These are phyloP conservation scores for Podospora anserina DNA, from an alignment of 495 filamentous ascomycete genomes.

Conservation along the genomic window DNA sequence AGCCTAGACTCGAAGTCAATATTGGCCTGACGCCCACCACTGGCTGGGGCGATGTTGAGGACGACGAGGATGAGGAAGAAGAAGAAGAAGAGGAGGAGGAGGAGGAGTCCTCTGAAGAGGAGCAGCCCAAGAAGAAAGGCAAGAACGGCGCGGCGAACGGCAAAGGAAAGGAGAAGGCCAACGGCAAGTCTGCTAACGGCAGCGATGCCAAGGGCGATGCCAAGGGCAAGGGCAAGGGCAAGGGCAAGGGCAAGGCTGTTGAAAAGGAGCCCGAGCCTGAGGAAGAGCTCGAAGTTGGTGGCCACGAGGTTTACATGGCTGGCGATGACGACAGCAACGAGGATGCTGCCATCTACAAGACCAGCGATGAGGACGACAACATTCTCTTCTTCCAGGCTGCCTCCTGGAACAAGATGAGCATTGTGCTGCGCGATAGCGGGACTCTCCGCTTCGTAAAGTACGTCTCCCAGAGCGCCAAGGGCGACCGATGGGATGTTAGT, in stretches of 20 bases:
- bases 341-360: slow-evolving; percentile 84
- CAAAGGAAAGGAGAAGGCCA: slow-evolving; percentile 49
- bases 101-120: slow-evolving; percentile 23
- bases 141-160: slow-evolving; percentile 33
- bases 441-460: slow-evolving; percentile 95
- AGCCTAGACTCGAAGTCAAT: slow-evolving; percentile 81
- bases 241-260: slow-evolving; percentile 30
- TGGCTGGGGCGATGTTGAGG: slow-evolving; percentile 77
- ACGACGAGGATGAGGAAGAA: slow-evolving; percentile 49
- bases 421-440: slow-evolving; percentile 84
- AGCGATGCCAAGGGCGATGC: slow-evolving; percentile 50
- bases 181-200: slow-evolving; percentile 33
- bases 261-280: slow-evolving; percentile 23
- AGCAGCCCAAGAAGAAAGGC: slow-evolving; percentile 30
- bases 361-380: slow-evolving; percentile 78
- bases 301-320: slow-evolving; percentile 91
- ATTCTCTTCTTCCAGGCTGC: slow-evolving; percentile 87
- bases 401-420: slow-evolving; percentile 81
- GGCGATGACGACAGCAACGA: slow-evolving; percentile 71
- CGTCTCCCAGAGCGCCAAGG: slow-evolving; percentile 73
- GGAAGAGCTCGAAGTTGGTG: slow-evolving; percentile 61
- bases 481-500: slow-evolving; percentile 89
- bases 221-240: slow-evolving; percentile 42
- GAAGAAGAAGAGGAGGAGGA: slow-evolving; percentile 37
- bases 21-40: slow-evolving; percentile 75